phyloP scores from a whole-genome alignment of 257 asterid genomes.

The Jacaranda copaia region DNA sequence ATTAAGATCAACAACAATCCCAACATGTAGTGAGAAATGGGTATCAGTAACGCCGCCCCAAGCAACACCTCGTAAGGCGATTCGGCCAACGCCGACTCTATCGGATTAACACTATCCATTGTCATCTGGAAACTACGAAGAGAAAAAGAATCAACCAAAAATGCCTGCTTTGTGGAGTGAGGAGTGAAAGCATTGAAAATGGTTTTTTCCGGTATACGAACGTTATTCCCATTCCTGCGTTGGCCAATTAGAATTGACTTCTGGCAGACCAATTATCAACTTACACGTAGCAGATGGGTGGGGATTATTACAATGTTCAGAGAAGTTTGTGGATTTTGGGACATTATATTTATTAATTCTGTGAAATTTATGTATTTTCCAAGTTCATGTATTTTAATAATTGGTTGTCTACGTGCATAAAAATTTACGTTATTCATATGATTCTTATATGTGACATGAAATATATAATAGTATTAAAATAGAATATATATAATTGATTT shows the following conservation, averaged over 20 bases:
- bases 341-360: too few species aligned
- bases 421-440: too few species aligned
- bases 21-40: slow-evolving; percentile 60
- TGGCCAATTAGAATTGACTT: background rate
- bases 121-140: background rate
- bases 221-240: slow-evolving; percentile 14
- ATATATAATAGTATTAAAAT: too few species aligned
- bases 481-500: too few species aligned
- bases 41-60: slow-evolving; percentile 53
- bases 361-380: too few species aligned
- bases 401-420: too few species aligned
- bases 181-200: background rate
- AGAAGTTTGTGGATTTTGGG: too few species aligned
- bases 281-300: slow-evolving; percentile 15
- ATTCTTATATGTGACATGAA: too few species aligned
- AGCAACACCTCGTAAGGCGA: slow-evolving; percentile 62
- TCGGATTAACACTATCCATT: slow-evolving; percentile 47
- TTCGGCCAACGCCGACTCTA: slow-evolving; percentile 33
- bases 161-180: background rate
- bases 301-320: too few species aligned
- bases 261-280: background rate
- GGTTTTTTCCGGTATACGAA: slow-evolving; percentile 2
- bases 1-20: slow-evolving; percentile 43
- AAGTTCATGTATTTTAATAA: too few species aligned
- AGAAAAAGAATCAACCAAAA: background rate